Conservation (phyloP, 768 basidiomycete genomes). For the Kwoniella botswanensis region DNA sequence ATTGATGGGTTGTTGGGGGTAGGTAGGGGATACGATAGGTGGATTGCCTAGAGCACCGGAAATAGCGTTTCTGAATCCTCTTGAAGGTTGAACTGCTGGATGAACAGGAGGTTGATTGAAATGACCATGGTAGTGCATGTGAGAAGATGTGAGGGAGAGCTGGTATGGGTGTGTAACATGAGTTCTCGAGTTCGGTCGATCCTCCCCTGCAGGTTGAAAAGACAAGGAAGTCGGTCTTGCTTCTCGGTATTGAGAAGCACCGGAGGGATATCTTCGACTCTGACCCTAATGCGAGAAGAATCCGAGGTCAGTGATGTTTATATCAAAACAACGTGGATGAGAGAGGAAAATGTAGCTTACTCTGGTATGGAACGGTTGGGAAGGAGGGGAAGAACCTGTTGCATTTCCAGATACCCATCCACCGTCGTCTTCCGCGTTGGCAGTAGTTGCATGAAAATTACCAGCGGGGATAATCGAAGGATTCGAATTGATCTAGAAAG, state of each 20-base stretch:
- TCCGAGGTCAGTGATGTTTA: neutral
- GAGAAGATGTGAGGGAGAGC: no score
- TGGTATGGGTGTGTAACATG: no score
- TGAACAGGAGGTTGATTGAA: neutral
- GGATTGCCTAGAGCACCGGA: neutral
- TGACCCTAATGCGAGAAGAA: neutral
- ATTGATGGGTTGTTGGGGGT: constrained; percentile 1
- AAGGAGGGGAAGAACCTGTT: neutral
- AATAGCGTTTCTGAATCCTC: neutral
- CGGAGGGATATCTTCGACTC: neutral
- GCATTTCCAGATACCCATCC: constrained; percentile 10
- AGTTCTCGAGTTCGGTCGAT: neutral
- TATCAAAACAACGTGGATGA: neutral
- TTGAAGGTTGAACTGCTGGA: neutral
- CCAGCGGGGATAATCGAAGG: neutral
- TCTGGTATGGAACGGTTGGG: constrained; percentile 9
- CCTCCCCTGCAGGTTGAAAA: neutral
- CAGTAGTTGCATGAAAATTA: neutral
- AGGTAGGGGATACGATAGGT: neutral
- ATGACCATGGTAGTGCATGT: no score
- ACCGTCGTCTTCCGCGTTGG: constrained; percentile 2
- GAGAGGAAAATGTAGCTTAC: neutral
- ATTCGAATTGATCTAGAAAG: constrained; percentile 1
- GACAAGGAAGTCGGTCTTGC: neutral
- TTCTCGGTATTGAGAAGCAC: neutral